Evolutionary conservation across 345 rosid genomes (phyloP).

Genomic region (Sonneratia caseolaris): DNA sequence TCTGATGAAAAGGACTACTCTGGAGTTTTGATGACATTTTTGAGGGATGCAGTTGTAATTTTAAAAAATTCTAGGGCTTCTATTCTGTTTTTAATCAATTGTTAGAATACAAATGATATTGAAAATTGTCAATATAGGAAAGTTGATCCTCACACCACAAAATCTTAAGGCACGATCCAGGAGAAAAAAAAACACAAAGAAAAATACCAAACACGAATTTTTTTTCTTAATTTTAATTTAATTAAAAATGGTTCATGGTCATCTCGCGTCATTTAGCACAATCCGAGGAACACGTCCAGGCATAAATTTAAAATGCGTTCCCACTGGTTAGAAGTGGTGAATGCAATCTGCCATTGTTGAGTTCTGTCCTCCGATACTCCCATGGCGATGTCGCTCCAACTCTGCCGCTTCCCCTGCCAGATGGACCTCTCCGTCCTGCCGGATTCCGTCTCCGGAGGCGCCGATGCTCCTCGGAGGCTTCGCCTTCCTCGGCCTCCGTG

Average conservation of each 20-base stretch:
- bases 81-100: too few species aligned
- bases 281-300: not conserved
- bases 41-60: too few species aligned
- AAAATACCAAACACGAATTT: not conserved
- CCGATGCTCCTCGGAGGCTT: constrained; percentile 33
- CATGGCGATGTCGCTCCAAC: constrained; percentile 67
- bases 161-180: not conserved
- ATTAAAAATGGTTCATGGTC: too few species aligned
- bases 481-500: constrained; percentile 28
- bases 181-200: too few species aligned
- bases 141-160: not conserved
- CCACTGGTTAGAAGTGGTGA: not conserved
- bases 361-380: not conserved
- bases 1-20: too few species aligned
- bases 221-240: too few species aligned
- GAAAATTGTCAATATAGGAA: too few species aligned
- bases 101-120: too few species aligned
- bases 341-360: not conserved
- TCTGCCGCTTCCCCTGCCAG: constrained; percentile 42
- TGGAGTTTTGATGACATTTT: too few species aligned
- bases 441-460: constrained; percentile 12
- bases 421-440: constrained; percentile 24
- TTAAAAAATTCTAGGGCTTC: too few species aligned
- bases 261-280: not conserved
- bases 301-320: not conserved